These are phyloP conservation scores for Henckelia pumila DNA, from an alignment of 257 asterid genomes.

Conservation along the genomic window DNA sequence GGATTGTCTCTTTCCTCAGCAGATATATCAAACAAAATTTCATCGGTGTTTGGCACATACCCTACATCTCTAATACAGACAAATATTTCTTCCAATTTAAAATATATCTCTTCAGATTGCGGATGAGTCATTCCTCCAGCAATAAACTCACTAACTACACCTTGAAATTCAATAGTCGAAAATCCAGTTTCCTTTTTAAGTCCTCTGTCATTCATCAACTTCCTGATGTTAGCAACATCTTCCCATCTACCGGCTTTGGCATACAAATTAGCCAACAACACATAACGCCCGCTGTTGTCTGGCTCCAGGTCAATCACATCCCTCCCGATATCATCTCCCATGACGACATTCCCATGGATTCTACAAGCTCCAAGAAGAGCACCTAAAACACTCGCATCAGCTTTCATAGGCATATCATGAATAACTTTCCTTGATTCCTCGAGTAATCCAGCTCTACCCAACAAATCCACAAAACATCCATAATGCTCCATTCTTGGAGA, in stretches of 20 bases:
- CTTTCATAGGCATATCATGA: conserved; percentile 62
- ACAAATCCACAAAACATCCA: conserved; percentile 84
- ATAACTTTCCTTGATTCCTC: conserved; percentile 59
- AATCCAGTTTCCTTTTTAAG: conserved; percentile 69
- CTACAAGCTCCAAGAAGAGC: conserved; percentile 88
- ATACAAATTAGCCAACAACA: conserved; percentile 67
- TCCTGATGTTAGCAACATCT: conserved; percentile 64
- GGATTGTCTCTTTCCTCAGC: conserved; percentile 77
- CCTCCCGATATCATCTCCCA: conserved; percentile 71
- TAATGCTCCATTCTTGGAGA: conserved; percentile 81
- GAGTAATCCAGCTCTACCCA: conserved; percentile 80
- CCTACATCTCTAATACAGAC: conserved; percentile 44
- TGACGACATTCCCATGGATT: conserved; percentile 57
- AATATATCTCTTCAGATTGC: conserved; percentile 57
- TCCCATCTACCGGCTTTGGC: conserved; percentile 75
- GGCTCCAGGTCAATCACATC: conserved; percentile 73
- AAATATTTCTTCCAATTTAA: conserved; percentile 61
- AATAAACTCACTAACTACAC: conserved; percentile 54
- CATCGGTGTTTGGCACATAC: conserved; percentile 55
- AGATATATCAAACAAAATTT: conserved; percentile 32
- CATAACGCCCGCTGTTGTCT: conserved; percentile 72
- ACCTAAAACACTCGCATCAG: conserved; percentile 74
- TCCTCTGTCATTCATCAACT: conserved; percentile 82
- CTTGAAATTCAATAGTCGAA: conserved; percentile 60
- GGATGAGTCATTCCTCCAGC: conserved; percentile 81